Percentiles rank a stretch among this genome's conserved stretches.
Conservation (phyloP, 345 rosid genomes). For the Citrus medica region DNA sequence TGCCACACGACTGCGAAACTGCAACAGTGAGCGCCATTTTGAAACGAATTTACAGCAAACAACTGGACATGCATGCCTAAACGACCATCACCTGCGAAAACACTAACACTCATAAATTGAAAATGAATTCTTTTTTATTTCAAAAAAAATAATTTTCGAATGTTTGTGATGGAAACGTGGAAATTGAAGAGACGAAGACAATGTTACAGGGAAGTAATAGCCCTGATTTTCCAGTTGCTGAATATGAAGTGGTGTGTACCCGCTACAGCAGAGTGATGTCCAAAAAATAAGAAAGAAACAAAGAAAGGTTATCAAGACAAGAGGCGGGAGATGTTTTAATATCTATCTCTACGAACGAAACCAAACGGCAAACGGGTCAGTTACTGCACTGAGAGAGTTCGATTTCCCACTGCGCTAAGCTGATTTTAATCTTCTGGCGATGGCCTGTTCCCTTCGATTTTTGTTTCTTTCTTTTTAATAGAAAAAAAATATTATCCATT, state of each 20-base stretch:
- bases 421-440: no score
- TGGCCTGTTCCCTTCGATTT: no score
- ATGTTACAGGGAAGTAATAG: not conserved
- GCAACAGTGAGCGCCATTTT: slow-evolving; percentile 19
- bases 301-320: not conserved
- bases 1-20: slow-evolving; percentile 11
- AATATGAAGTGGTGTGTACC: not conserved
- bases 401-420: no score
- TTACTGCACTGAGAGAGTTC: no score
- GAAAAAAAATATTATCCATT: no score
- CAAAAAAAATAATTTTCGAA: not conserved
- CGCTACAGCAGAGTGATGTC: not conserved
- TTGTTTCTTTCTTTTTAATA: no score
- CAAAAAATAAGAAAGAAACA: not conserved
- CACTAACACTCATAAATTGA: no score
- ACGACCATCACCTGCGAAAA: not conserved
- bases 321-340: not conserved
- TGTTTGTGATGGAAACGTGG: not conserved
- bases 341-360: not conserved
- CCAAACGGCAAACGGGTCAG: no score
- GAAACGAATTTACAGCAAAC: no score
- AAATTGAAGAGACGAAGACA: not conserved
- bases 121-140: not conserved
- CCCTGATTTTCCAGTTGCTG: not conserved
- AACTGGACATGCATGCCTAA: slow-evolving; percentile 18